Evolutionary conservation across 2,329 filamentous ascomycete species (phyloP), one percentile per base, ranked within the genome.

Genomic region (Pseudocercospora macadamiae): DNA sequence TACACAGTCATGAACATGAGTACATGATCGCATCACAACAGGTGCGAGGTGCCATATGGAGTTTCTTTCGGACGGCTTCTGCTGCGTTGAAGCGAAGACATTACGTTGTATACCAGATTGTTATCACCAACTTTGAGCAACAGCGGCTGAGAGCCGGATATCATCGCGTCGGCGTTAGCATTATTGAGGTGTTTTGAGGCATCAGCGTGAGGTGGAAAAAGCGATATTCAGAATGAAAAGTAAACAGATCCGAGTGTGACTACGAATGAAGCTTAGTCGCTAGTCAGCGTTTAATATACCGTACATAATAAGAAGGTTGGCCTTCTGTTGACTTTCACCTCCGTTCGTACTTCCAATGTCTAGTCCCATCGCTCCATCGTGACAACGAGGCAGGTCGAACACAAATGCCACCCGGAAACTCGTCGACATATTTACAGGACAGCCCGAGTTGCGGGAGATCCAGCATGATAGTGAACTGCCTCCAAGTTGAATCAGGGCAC

Each of bases 11-110:
- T 18, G 3, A 14, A 30, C n/a, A 49, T 44, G 16, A 28, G 44
- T 48, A 30, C 21, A 48, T 12, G n/a, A 18, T 44, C 21, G 34
- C 34, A 37, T 44, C 36, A 25, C 19, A 45, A 6, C 4, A n/a
- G 21, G 14, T 30, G 23, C 21, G 7, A 47, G 21, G 44, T 23
- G 44, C 23, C 16, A 3, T 28, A 25, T 4, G 47, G 28, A 21
- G 28, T 18, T 34, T 19, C 32, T 16, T 5, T 7, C 10, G 25
- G 26, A 47, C 9, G 23, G 9, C 6, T 6, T 26, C 23, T 47
- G 42, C 42, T 26, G 42, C 42, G 42, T 47, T 47, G 4, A 26
- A 23, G 42, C 42, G 42, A 47, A 47, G n/a, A 14, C 42, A 47
- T 23, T 6, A 12, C 28, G 6, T 32, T 32, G 6, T 47, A 14